Percentiles rank a stretch among this genome's conserved stretches.
phyloP scores from a whole-genome alignment of 2,329 filamentous ascomycete genomes.

The Diaporthe batatas region DNA sequence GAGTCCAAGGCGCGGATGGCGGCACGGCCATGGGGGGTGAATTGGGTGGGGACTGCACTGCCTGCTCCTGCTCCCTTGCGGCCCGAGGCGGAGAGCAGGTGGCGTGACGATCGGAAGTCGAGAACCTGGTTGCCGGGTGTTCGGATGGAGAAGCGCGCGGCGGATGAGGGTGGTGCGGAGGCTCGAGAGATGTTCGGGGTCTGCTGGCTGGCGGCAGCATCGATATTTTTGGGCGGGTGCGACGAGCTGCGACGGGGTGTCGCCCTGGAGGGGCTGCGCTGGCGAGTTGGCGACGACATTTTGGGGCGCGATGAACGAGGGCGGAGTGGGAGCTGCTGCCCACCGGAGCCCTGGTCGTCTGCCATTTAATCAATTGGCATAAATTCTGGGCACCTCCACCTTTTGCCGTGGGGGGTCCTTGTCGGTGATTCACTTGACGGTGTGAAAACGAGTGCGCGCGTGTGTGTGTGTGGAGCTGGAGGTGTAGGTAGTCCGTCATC shows the following conservation, averaged over 20 bases:
- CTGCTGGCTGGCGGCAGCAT: slow-evolving; percentile 4
- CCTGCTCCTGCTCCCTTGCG: slow-evolving; percentile 56
- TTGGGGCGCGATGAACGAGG: slow-evolving; percentile 28
- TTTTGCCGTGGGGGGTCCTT: not conserved
- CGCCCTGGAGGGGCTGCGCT: slow-evolving; percentile 25
- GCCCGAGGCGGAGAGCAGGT: slow-evolving; percentile 61
- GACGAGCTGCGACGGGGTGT: slow-evolving; percentile 42
- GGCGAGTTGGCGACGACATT: slow-evolving; percentile 30
- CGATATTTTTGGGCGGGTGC: slow-evolving; percentile 26
- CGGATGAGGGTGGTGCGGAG: slow-evolving; percentile 55
- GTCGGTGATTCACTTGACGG: not conserved
- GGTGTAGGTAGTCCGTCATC: not conserved
- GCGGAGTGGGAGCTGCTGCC: slow-evolving; percentile 40
- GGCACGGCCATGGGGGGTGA: slow-evolving; percentile 72
- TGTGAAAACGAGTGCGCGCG: not conserved
- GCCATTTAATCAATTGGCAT: slow-evolving; percentile 39
- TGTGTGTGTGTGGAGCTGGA: not conserved
- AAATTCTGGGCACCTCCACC: not conserved
- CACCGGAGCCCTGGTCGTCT: slow-evolving; percentile 37
- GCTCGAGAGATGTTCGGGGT: slow-evolving; percentile 32
- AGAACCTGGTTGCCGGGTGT: slow-evolving; percentile 56
- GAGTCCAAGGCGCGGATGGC: slow-evolving; percentile 70
- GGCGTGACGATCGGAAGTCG: slow-evolving; percentile 51
- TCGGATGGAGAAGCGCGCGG: slow-evolving; percentile 53
- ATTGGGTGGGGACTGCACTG: slow-evolving; percentile 41